Conservation (phyloP, 2,329 filamentous ascomycete species). For the Epichloe hybrida region DNA sequence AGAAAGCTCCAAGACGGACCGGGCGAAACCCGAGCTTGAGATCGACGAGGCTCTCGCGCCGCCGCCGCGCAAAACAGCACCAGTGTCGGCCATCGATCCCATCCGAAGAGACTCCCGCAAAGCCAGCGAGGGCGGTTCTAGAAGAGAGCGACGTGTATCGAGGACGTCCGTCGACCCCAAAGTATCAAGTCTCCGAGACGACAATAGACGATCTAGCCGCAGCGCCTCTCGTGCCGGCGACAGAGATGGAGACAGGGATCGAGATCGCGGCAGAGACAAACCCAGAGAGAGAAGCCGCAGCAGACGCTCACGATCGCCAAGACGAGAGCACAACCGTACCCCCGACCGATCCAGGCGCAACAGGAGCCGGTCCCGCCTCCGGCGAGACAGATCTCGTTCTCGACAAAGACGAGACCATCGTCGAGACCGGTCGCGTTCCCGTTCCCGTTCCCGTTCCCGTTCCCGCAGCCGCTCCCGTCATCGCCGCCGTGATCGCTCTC, state of each 20-base stretch:
- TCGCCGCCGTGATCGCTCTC: too few species aligned
- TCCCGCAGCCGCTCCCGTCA: too few species aligned
- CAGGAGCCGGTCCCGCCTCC: too few species aligned
- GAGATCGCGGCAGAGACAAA: constrained; percentile 6
- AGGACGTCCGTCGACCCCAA: constrained; percentile 16
- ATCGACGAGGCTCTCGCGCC: constrained; percentile 42
- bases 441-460: too few species aligned
- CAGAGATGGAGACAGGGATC: not conserved
- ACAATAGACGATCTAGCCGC: constrained; percentile 17
- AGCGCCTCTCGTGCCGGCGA: constrained; percentile 17
- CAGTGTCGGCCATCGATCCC: constrained; percentile 46
- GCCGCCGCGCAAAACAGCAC: constrained; percentile 37
- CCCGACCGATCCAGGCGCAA: not conserved
- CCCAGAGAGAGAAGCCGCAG: constrained; percentile 18
- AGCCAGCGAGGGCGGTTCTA: constrained; percentile 16
- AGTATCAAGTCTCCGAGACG: constrained; percentile 13
- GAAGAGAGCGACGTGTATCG: constrained; percentile 20
- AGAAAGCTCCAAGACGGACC: constrained; percentile 39
- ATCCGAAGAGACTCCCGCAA: constrained; percentile 33
- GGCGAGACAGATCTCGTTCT: too few species aligned
- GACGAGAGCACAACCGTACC: constrained; percentile 21
- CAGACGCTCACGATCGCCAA: constrained; percentile 26
- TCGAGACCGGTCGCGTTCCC: constrained; percentile 10
- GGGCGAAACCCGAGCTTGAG: constrained; percentile 40
- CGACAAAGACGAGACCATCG: too few species aligned